Conservation (phyloP, 306 rosid species). For the Betula pendula region DNA sequence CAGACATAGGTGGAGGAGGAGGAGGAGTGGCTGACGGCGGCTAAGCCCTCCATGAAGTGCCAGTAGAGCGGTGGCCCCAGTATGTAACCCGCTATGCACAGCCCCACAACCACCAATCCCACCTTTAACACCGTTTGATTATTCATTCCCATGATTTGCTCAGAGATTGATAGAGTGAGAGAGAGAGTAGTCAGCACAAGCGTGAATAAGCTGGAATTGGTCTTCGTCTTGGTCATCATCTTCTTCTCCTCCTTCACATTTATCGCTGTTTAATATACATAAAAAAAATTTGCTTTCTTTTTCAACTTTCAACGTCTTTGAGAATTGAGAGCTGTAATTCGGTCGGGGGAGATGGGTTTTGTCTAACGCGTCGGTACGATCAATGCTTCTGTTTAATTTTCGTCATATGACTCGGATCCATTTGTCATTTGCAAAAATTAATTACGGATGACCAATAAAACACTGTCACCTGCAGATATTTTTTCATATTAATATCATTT, state of each 20-base stretch:
- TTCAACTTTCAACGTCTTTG: not conserved
- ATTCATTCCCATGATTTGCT: slow-evolving; percentile 29
- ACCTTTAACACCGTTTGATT: slow-evolving; percentile 46
- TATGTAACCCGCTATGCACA: slow-evolving; percentile 78
- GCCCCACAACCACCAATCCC: slow-evolving; percentile 56
- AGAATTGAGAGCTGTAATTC: not conserved
- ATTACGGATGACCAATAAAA: too few species aligned
- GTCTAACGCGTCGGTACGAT: not conserved
- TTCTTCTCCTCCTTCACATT: not conserved
- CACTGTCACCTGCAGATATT: too few species aligned
- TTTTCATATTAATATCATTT: too few species aligned
- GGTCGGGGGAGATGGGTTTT: not conserved
- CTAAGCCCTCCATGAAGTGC: slow-evolving; percentile 82
- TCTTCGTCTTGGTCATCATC: not conserved
- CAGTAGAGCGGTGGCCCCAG: slow-evolving; percentile 95
- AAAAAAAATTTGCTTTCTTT: not conserved
- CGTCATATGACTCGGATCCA: too few species aligned
- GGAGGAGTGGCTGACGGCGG: slow-evolving; percentile 65
- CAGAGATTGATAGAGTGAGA: not conserved
- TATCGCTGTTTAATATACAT: too few species aligned
- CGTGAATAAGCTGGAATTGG: not conserved
- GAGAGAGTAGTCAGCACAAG: slow-evolving; percentile 10
- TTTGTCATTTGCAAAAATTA: too few species aligned
- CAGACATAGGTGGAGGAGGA: slow-evolving; percentile 49
- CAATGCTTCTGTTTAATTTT: too few species aligned